phyloP scores from a whole-genome alignment of 352 stramenopile genomes.

The Globisporangium emineosum region DNA sequence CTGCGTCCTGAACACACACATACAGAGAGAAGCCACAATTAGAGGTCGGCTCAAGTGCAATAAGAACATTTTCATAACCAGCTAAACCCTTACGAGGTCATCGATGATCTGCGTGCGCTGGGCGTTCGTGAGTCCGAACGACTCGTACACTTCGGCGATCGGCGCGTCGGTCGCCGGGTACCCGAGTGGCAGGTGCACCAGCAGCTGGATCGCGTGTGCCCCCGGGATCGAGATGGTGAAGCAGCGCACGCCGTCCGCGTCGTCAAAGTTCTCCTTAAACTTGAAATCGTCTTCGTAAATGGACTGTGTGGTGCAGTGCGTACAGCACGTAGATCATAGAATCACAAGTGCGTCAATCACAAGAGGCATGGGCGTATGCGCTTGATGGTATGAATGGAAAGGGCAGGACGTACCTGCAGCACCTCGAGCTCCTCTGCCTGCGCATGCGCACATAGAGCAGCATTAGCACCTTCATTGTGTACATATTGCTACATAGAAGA shows the following conservation, averaged over 20 bases:
- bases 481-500: neutral
- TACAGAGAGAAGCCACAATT: neutral
- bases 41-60: neutral
- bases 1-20: conserved; percentile 27
- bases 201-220: conserved; percentile 57
- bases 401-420: conserved; percentile 42
- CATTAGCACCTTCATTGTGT: neutral
- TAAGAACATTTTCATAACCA: neutral
- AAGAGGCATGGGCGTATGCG: neutral
- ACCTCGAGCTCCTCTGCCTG: conserved; percentile 77
- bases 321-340: neutral
- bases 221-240: conserved; percentile 62
- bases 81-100: conserved; percentile 39
- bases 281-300: conserved; percentile 75
- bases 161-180: conserved; percentile 72
- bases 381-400: neutral
- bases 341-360: neutral
- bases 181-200: conserved; percentile 65
- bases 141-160: conserved; percentile 79
- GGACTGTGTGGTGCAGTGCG: conserved; percentile 44
- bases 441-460: neutral
- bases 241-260: conserved; percentile 36
- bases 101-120: conserved; percentile 63
- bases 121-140: conserved; percentile 68
- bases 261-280: conserved; percentile 48